Conservation (phyloP, 2,329 filamentous ascomycete genomes). For the Parastagonospora avenae region DNA sequence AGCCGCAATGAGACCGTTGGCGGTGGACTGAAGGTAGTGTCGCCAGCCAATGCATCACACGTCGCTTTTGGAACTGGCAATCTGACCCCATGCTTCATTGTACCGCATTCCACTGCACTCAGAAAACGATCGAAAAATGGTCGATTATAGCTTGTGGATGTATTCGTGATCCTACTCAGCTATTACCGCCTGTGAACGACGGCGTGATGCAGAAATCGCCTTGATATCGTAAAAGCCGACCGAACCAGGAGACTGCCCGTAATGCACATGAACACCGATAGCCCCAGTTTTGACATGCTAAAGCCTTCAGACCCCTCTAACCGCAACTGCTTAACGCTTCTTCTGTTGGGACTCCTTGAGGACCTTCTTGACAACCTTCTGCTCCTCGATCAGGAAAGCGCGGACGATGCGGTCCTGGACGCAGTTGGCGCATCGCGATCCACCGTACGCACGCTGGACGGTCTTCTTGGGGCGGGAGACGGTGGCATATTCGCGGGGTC, state of each 20-base stretch:
- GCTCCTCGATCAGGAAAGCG: conserved; percentile 99
- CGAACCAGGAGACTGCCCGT: conserved; percentile 47
- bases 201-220: conserved; percentile 44
- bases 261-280: conserved; percentile 51
- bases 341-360: conserved; percentile 96
- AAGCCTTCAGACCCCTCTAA: conserved; percentile 30
- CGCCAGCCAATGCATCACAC: too few relatives aligned
- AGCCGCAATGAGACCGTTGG: conserved; percentile 5
- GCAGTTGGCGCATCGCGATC: conserved; percentile 97
- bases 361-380: conserved; percentile 99
- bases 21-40: not conserved
- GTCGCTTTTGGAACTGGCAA: too few relatives aligned
- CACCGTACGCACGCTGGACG: conserved; percentile 95
- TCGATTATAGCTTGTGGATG: conserved; percentile 36
- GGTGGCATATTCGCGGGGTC: conserved; percentile 95
- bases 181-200: conserved; percentile 33
- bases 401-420: conserved; percentile 97
- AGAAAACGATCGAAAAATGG: not conserved
- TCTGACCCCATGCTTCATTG: too few relatives aligned
- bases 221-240: conserved; percentile 46
- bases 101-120: not conserved
- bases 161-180: conserved; percentile 45
- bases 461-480: conserved; percentile 99
- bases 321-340: conserved; percentile 52
- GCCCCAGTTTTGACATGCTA: conserved; percentile 45